Evolutionary conservation across 441 rosid species (phyloP).

Genomic region (Cnidoscolus chayamansa): DNA sequence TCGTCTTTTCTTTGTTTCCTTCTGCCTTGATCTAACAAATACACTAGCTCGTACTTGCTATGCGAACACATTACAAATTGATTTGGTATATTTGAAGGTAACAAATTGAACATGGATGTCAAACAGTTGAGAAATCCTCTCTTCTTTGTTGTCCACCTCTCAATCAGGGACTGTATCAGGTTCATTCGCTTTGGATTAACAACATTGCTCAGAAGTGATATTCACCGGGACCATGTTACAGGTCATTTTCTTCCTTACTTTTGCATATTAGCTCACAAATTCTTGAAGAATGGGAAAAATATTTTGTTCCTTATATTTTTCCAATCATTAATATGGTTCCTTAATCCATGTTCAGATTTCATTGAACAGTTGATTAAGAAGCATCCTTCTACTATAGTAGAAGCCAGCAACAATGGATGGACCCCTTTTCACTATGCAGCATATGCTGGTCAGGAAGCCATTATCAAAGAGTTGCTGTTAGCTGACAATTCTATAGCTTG

Average conservation of each 20-base stretch:
- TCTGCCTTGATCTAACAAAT: no score
- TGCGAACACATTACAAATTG: no score
- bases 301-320: neutral
- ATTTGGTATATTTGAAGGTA: neutral
- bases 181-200: neutral
- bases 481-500: slow-evolving; percentile 15
- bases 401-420: slow-evolving; percentile 26
- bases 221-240: neutral
- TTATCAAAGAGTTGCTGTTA: neutral
- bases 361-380: neutral
- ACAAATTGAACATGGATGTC: neutral
- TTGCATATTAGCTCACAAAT: no score
- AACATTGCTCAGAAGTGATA: neutral
- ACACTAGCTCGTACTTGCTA: no score
- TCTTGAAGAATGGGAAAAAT: no score
- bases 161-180: neutral
- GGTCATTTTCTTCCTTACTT: neutral
- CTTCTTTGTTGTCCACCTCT: neutral
- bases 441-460: slow-evolving; percentile 10
- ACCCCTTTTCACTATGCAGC: slow-evolving; percentile 40
- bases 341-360: neutral
- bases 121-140: neutral
- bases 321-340: neutral
- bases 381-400: neutral
- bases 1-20: no score